Conservation (phyloP, 2,329 filamentous ascomycete genomes). For the Alternaria metachromatica region DNA sequence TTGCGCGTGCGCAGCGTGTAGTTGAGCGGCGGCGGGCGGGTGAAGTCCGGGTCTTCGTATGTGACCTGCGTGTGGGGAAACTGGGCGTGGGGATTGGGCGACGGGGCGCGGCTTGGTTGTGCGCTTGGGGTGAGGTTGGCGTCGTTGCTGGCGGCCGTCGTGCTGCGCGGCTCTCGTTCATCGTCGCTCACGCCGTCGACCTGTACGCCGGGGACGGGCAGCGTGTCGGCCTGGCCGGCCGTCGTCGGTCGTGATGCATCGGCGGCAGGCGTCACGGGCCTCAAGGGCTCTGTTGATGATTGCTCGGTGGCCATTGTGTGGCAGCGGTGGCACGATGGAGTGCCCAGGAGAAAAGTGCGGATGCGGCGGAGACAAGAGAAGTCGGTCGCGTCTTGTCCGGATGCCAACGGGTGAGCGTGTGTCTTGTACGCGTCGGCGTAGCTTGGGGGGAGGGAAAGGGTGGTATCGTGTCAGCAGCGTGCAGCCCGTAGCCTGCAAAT, state of each 20-base stretch:
- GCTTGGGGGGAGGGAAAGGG: constrained; percentile 1
- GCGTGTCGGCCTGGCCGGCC: constrained; percentile 14
- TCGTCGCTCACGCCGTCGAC: constrained; percentile 25
- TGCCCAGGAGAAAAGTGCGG: constrained; percentile 4
- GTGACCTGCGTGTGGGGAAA: constrained; percentile 51
- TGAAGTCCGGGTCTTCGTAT: constrained; percentile 50
- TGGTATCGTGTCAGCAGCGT: constrained; percentile 16
- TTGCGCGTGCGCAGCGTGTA: constrained; percentile 63
- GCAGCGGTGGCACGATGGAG: neutral
- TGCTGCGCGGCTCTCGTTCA: constrained; percentile 19
- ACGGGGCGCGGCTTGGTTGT: constrained; percentile 35
- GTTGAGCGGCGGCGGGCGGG: constrained; percentile 59
- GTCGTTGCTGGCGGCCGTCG: constrained; percentile 10
- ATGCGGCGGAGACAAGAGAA: constrained; percentile 19
- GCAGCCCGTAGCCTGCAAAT: constrained; percentile 9
- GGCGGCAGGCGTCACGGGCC: constrained; percentile 23
- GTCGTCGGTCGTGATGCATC: constrained; percentile 15
- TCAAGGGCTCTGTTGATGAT: constrained; percentile 40
- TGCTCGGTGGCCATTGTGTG: constrained; percentile 35
- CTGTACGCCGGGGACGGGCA: constrained; percentile 30
- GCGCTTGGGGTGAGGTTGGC: constrained; percentile 25
- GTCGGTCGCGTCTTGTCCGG: constrained; percentile 29
- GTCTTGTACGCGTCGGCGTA: constrained; percentile 20
- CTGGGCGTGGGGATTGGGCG: constrained; percentile 40
- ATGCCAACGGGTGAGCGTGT: constrained; percentile 29